phyloP scores from a whole-genome alignment of 306 rosid species.

The Gleditsia sinensis region DNA sequence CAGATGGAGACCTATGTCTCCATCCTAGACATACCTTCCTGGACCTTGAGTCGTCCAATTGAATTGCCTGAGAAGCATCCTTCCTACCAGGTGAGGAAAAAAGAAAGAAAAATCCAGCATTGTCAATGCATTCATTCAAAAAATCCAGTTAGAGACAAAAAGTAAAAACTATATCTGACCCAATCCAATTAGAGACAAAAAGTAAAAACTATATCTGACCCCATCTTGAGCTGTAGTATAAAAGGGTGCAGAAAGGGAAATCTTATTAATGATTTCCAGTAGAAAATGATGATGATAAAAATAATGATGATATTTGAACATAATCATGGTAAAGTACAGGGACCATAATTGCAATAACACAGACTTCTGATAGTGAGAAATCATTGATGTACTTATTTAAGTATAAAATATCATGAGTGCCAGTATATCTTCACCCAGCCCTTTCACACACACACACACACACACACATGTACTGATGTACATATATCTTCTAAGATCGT shows the following conservation, averaged over 20 bases:
- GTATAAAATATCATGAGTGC: too few relatives aligned
- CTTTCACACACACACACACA: not conserved
- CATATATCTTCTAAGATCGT: too few relatives aligned
- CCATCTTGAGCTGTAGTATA: too few relatives aligned
- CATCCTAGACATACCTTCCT: constrained; percentile 54
- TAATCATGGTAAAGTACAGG: not conserved
- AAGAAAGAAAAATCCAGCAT: too few relatives aligned
- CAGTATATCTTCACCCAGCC: not conserved
- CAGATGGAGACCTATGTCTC: too few relatives aligned
- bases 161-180: too few relatives aligned
- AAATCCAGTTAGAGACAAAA: constrained; percentile 24
- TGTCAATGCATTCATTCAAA: constrained; percentile 29
- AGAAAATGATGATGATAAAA: too few relatives aligned
- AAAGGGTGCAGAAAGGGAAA: constrained; percentile 13
- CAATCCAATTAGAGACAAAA: too few relatives aligned
- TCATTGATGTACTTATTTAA: too few relatives aligned
- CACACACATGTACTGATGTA: too few relatives aligned
- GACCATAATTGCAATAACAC: not conserved
- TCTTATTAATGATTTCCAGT: not conserved
- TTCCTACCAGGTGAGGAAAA: constrained; percentile 46
- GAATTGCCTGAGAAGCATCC: constrained; percentile 41
- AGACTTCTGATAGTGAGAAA: too few relatives aligned
- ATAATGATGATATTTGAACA: constrained; percentile 9
- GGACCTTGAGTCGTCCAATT: constrained; percentile 44
- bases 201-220: too few relatives aligned